Evolutionary conservation across 306 rosid genomes (phyloP).

Genomic region (Fragaria vesca): DNA sequence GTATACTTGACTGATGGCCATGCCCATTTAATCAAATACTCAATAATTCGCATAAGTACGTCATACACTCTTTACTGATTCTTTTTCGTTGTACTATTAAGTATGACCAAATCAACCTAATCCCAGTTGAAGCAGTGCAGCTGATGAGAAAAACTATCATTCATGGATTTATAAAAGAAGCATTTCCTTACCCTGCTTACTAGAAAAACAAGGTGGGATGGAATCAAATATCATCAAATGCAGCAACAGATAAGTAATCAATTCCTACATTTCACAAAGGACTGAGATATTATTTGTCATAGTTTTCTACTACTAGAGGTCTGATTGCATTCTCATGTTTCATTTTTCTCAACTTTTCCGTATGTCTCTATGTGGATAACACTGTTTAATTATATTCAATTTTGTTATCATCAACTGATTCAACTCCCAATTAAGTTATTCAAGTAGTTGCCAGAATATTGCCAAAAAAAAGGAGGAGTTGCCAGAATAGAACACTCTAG

Average conservation of each 20-base stretch:
- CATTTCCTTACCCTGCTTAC: slow-evolving; percentile 45
- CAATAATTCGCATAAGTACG: neutral
- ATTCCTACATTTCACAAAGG: slow-evolving; percentile 32
- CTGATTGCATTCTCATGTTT: too few relatives aligned
- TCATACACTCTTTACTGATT: neutral
- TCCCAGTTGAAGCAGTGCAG: neutral
- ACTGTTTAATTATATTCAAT: too few relatives aligned
- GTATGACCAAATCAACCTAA: neutral
- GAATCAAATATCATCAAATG: slow-evolving; percentile 40
- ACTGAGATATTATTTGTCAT: too few relatives aligned
- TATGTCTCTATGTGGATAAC: too few relatives aligned
- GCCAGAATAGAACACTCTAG: too few relatives aligned
- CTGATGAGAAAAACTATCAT: neutral
- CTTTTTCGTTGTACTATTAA: neutral
- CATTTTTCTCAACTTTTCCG: too few relatives aligned
- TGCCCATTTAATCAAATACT: neutral
- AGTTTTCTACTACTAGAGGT: too few relatives aligned
- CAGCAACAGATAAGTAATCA: slow-evolving; percentile 62
- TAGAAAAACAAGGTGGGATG: slow-evolving; percentile 47
- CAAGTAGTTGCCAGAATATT: too few relatives aligned
- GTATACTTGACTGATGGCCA: neutral
- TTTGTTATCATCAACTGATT: too few relatives aligned
- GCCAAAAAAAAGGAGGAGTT: too few relatives aligned
- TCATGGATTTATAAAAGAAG: neutral
- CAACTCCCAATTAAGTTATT: too few relatives aligned